Evolutionary conservation across 2,329 filamentous ascomycete species (phyloP), one percentile per base, ranked within the genome.

Genomic region (Penicillium sp.): DNA sequence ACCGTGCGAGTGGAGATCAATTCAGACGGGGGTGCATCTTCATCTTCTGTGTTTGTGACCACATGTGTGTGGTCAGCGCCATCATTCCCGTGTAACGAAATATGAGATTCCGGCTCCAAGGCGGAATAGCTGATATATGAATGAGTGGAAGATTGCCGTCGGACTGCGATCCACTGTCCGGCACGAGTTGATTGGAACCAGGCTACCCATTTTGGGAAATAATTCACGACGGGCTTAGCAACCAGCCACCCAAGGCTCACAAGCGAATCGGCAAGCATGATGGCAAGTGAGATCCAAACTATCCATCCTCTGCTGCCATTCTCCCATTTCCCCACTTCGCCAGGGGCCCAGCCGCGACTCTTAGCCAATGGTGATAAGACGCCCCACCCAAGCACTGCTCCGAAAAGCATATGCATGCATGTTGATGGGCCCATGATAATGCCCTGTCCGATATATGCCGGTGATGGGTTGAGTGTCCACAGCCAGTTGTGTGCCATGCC

Each of bases 401-500:
- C 93, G 2, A 97, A 74, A 1, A 95, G 80, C 93, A 99, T 99
- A 61, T 97, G 92, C 44, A 95, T 78, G 3, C 92, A 97, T 0
- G 93, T 99, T 33, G 89, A 86, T 3, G 92, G 88, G 0, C 93
- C 93, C 93, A 99, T 99, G 64, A 99, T 97, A 54, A 99, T 95
- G 10, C 93, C 93, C 72, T 99, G 93, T 0, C 93, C 93, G 22
- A 97, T 84, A 67, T 99, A 99, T 2, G 93, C 93, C n/a, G 95
- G 86, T 38, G 90, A 96, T 0, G 93, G 93, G 59, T 99, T 99
- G 6, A 99, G 75, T 0, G 89, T 93, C 93, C 93, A 99, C 1
- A 96, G 80, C 92, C 92, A 99, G 2, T 82, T 82, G 1, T 80
- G 73, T 0, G 90, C 90, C 6, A 95, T 80, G 2, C 80, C 72